These are phyloP conservation scores for Breynia disticha DNA, from an alignment of 441 rosid species.

Conservation along the genomic window DNA sequence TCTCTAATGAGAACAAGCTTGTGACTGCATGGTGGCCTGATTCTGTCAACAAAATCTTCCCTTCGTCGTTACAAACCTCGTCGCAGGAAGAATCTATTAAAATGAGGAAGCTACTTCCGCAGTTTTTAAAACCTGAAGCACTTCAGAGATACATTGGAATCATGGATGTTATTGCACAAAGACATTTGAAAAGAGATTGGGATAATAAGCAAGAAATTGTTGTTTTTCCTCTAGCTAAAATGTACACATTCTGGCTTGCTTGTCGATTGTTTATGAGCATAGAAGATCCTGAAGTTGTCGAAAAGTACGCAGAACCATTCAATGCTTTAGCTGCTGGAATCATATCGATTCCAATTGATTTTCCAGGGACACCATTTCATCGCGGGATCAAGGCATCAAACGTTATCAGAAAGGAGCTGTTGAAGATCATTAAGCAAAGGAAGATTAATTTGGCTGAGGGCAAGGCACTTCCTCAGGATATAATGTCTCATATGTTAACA, in stretches of 20 bases:
- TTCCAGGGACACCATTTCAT: constrained; percentile 34
- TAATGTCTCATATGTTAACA: constrained; percentile 30
- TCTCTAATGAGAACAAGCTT: neutral
- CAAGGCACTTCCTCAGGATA: constrained; percentile 22
- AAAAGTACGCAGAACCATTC: constrained; percentile 17
- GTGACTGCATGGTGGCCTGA: neutral
- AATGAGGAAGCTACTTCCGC: constrained; percentile 3
- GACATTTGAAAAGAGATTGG: constrained; percentile 28
- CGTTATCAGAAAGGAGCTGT: constrained; percentile 20
- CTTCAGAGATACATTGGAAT: constrained; percentile 24
- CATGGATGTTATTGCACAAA: constrained; percentile 28
- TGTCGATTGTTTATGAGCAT: constrained; percentile 30
- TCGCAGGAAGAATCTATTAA: neutral
- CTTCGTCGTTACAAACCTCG: neutral
- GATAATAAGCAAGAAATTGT: constrained; percentile 18
- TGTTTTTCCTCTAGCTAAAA: constrained; percentile 29
- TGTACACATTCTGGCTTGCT: constrained; percentile 33
- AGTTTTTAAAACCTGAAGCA: constrained; percentile 22
- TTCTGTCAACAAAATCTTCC: neutral
- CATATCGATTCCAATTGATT: constrained; percentile 27
- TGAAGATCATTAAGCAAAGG: constrained; percentile 20
- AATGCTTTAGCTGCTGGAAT: constrained; percentile 20
- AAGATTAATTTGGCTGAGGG: constrained; percentile 19
- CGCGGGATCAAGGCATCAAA: constrained; percentile 29
- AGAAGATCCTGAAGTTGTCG: constrained; percentile 22